Evolutionary conservation across 2,329 filamentous ascomycete genomes (phyloP).

Genomic region (Aspergillus jensenii): DNA sequence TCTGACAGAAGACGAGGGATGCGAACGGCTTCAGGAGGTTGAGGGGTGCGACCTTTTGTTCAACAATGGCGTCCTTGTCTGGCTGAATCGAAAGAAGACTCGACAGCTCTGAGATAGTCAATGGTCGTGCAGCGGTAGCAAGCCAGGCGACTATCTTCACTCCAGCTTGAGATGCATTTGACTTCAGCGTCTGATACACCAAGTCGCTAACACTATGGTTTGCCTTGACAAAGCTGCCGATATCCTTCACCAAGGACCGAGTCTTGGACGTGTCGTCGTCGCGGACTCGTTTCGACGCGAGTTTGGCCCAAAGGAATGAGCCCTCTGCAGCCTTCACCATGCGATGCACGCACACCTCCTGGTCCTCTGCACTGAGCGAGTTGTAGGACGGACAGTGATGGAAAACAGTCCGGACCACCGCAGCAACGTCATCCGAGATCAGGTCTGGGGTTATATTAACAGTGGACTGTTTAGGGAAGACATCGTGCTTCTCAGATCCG

Average conservation of each 20-base stretch:
- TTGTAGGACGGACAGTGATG: slow-evolving; percentile 23
- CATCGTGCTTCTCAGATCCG: slow-evolving; percentile 22
- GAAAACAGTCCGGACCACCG: slow-evolving; percentile 31
- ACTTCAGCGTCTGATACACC: slow-evolving; percentile 26
- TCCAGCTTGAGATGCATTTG: slow-evolving; percentile 28
- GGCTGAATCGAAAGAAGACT: slow-evolving; percentile 30
- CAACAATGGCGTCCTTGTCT: slow-evolving; percentile 28
- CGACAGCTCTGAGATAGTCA: slow-evolving; percentile 31
- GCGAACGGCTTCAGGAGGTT: slow-evolving; percentile 28
- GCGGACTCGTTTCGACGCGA: slow-evolving; percentile 31
- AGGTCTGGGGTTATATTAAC: slow-evolving; percentile 32
- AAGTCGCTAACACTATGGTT: slow-evolving; percentile 32
- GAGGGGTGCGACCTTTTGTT: slow-evolving; percentile 25
- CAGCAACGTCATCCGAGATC: slow-evolving; percentile 36
- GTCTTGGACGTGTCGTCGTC: slow-evolving; percentile 21
- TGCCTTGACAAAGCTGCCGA: slow-evolving; percentile 25
- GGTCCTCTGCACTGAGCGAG: slow-evolving; percentile 29
- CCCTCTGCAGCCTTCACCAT: slow-evolving; percentile 35
- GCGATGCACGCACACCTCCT: slow-evolving; percentile 31
- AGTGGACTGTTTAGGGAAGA: slow-evolving; percentile 9
- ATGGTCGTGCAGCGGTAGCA: slow-evolving; percentile 35
- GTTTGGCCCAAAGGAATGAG: slow-evolving; percentile 43
- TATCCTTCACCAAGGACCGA: slow-evolving; percentile 27
- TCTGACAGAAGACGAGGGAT: slow-evolving; percentile 34
- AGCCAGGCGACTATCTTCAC: slow-evolving; percentile 38